These are phyloP conservation scores for Lyophyllum semitale DNA, from an alignment of 768 basidiomycete species.

Conservation along the genomic window DNA sequence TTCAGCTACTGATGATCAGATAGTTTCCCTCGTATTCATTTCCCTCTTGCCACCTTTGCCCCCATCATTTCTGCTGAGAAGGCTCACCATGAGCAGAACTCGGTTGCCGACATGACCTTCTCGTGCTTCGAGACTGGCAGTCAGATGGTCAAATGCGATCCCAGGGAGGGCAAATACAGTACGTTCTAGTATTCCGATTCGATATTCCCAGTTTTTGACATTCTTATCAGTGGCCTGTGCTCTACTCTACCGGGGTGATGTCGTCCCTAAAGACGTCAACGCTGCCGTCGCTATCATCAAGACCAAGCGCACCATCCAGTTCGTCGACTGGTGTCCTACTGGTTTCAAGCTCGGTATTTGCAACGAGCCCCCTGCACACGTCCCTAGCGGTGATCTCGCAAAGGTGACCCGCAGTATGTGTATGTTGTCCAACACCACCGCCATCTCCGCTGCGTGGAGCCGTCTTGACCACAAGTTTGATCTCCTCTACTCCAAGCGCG, in stretches of 20 bases:
- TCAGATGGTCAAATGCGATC: conserved; percentile 96
- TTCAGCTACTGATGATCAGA: conserved; percentile 24
- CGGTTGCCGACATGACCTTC: conserved; percentile 97
- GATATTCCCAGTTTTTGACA: conserved; percentile 11
- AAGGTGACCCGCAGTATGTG: conserved; percentile 93
- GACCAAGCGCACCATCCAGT: conserved; percentile 97
- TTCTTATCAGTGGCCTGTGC: conserved; percentile 79
- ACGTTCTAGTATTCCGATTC: conserved; percentile 26
- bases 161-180: conserved; percentile 99
- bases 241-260: conserved; percentile 92
- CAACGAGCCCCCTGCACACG: conserved; percentile 90
- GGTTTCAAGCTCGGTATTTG: conserved; percentile 99
- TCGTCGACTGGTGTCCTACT: conserved; percentile 98
- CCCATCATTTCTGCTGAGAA: conserved; percentile 94
- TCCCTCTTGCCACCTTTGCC: conserved; percentile 95
- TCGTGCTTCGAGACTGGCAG: conserved; percentile 96
- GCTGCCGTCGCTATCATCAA: conserved; percentile 92
- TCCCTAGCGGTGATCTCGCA: conserved; percentile 94
- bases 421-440: conserved; percentile 94
- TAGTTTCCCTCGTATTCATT: conserved; percentile 97
- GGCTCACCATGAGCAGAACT: conserved; percentile 95
- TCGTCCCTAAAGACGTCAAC: conserved; percentile 95
- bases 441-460: conserved; percentile 94
- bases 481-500: conserved; percentile 94
- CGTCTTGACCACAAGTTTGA: conserved; percentile 97